Base-by-base conservation (phyloP, 176 grass and related monocot species). In the Triticum turgidum region DNA sequence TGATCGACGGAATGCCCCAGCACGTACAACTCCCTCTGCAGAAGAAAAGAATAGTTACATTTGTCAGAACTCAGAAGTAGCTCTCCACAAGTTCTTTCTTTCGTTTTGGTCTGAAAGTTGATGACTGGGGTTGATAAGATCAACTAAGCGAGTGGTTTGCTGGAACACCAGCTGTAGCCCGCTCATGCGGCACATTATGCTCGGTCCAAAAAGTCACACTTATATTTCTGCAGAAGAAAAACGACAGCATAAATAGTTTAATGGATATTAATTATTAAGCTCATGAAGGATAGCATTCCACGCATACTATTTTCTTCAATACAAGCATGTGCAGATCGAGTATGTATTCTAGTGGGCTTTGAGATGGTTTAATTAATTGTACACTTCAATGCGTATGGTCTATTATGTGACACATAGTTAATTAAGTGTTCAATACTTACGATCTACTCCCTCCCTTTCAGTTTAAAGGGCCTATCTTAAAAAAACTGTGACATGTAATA, bases 111-210 rank as follows among this genome's bases (percentile, higher is more conserved):
- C 0, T 14, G n/a, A 25, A 72, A 74, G 13, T 73, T 73, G 11
- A 25, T 47, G 39, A 74, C 49, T 44, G 27, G 72, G 42, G 42
- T 15, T 27, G 41, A 49, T 51, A 30, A 29, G 42, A 75, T 75
- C 72, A 75, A 29, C 24, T 30, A 18, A 52, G 49, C 5, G 14
- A 52, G 49, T 17, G 49, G 49, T 52, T 17, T 52, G 14, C 38
- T 62, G 49, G 65, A 85, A 30, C 25, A 45, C 42, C 56, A 72
- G 65, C 32, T 83, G 87, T 79, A 78, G 52, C 14, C 41, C 4
- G 52, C 75, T 56, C 44, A 87, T 17, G 73, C 13, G 42, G 34
- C 9, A 58, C 76, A 39, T 33, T 78, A 77, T 33, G 42, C 65
- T 33, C 4, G 21, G 25, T 54, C 21, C 73, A 84, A 74, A 33